Evolutionary conservation across 805 yeast genomes (phyloP), one percentile per base, ranked within the genome.

Genomic region (Pichia exigua): DNA sequence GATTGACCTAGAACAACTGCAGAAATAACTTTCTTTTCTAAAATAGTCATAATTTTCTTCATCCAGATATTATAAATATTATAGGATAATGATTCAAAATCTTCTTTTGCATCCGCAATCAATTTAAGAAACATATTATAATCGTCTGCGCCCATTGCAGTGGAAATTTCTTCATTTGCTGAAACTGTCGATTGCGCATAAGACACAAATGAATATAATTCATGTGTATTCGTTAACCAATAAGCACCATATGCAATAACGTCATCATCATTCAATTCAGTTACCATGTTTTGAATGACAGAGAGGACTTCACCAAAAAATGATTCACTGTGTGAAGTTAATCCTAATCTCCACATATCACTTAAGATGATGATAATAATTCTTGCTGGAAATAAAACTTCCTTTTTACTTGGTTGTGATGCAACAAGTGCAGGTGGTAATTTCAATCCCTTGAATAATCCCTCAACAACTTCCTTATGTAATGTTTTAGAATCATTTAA

Each of bases 321-420:
- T 51, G 82, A 83, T 72, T 94, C 98, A 64, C 92, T 83, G 68
- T 92, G 97, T 58, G 85, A 82, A 17, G 97, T 89, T 61, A 90
- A 78, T 2, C 98, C 98, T 46, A 92, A 75, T 70, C 98, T 80
- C 99, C 99, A 94, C 98, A 94, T 90, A 68, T 94, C 99, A 62
- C 95, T 84, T 57, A 92, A 74, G 35, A 92, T 85, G 58, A 94
- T 85, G 62, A 94, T 92, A 62, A 94, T 82, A 58, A 94, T 88
- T 74, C 97, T 82, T 1, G 97, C 94, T 27, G 99, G 99, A 82
- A 90, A 94, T 50, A 94, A 74, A 12, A 92, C 95, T 66, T 94
- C 98, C 64, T 90, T 89, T 64, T 88, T 79, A 17, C 91, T 82
- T 57, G 89, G 73, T 61, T 83, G 88, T 45, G 88, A 84, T 44